A percentile compares a stretch with the other conserved stretches of the same genome.
Evolutionary conservation across 768 basidiomycete genomes (phyloP).

Genomic region (Trichaptum fuscoviolaceum): DNA sequence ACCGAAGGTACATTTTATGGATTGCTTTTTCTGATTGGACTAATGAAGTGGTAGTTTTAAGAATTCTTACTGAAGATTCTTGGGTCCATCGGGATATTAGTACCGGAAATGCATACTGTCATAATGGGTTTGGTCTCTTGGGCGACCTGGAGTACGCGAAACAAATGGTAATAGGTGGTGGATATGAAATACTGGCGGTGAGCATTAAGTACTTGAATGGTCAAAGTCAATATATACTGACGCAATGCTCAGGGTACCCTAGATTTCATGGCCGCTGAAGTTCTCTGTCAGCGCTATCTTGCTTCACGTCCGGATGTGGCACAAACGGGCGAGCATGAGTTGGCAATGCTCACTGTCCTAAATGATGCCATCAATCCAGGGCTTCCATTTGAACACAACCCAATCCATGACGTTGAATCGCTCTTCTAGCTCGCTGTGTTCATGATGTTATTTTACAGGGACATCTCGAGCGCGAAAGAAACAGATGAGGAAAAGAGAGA

Average conservation of each 20-base stretch:
- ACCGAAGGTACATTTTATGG: not conserved
- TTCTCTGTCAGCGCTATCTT: not conserved
- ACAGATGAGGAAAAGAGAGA: too few relatives aligned
- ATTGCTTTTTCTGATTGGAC: not conserved
- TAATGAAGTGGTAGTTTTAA: too few relatives aligned
- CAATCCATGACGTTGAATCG: slow-evolving; percentile 1
- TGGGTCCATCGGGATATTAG: slow-evolving; percentile 3
- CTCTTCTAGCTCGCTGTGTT: not conserved
- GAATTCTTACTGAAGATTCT: not conserved
- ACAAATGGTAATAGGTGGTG: not conserved
- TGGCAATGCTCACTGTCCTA: not conserved
- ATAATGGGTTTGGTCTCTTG: not conserved
- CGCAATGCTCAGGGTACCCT: not conserved
- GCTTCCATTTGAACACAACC: not conserved
- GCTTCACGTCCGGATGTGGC: too few relatives aligned
- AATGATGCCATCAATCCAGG: not conserved
- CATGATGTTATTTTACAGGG: too few relatives aligned
- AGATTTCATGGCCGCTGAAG: slow-evolving; percentile 4
- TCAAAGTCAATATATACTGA: not conserved
- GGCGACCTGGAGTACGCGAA: slow-evolving; percentile 1
- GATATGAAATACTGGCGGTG: not conserved
- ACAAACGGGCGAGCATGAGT: too few relatives aligned
- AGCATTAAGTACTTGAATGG: not conserved
- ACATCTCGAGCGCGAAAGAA: too few relatives aligned
- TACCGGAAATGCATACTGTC: not conserved